Evolutionary conservation across 345 rosid genomes (phyloP).

Genomic region (Rhizophora apiculata): DNA sequence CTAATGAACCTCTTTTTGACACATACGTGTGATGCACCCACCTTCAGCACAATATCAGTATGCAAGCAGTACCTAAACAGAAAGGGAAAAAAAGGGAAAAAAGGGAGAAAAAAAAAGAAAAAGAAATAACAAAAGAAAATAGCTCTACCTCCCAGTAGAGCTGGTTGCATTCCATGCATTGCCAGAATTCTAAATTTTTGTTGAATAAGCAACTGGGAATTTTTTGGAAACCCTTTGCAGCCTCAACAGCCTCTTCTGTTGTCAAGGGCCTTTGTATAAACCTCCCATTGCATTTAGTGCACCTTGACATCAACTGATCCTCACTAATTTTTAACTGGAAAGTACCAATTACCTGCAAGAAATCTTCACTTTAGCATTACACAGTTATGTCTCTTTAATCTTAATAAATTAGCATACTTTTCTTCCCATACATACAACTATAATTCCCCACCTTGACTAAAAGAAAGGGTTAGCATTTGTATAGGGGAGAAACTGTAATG

Average conservation of each 20-base stretch:
- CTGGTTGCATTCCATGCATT: slow-evolving; percentile 92
- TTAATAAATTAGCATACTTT: background rate
- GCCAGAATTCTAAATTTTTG: slow-evolving; percentile 90
- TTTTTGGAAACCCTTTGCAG: slow-evolving; percentile 91
- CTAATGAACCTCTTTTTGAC: no score
- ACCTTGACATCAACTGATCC: slow-evolving; percentile 84
- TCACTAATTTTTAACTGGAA: slow-evolving; percentile 67
- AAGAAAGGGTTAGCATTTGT: no score
- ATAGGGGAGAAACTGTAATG: no score
- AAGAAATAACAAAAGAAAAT: no score
- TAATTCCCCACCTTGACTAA: no score
- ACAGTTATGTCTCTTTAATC: background rate
- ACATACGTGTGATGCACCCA: no score
- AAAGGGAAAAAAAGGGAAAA: background rate
- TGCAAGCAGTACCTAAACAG: no score
- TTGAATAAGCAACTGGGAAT: slow-evolving; percentile 80
- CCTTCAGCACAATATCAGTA: no score
- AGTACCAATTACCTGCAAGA: slow-evolving; percentile 63
- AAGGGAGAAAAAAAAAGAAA: background rate
- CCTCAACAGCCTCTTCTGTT: slow-evolving; percentile 85
- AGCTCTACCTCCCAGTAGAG: slow-evolving; percentile 92
- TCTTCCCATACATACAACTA: background rate
- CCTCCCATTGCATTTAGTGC: slow-evolving; percentile 91
- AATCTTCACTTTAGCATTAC: slow-evolving; percentile 4
- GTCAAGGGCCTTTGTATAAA: slow-evolving; percentile 78